phyloP scores from a whole-genome alignment of 768 basidiomycete species.

The Amanita subjunquillea region DNA sequence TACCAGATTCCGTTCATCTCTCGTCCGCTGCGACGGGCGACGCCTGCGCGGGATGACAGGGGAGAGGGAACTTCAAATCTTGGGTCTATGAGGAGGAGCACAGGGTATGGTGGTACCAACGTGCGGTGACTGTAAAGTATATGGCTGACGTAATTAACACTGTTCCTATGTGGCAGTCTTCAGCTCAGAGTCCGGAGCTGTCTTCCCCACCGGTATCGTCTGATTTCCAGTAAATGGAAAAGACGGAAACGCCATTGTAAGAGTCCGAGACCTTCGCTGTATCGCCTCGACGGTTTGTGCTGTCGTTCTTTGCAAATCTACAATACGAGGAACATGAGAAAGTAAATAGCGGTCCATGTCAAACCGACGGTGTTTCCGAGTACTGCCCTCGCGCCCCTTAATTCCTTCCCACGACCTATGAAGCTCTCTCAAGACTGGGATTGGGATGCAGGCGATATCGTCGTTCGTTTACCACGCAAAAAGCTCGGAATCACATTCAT shows the following conservation, averaged over 20 bases:
- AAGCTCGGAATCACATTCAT: background rate
- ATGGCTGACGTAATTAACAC: too few relatives aligned
- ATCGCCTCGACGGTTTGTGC: conserved; percentile 6
- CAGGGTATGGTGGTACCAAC: conserved; percentile 71
- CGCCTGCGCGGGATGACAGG: conserved; percentile 33
- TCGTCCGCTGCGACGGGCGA: conserved; percentile 13
- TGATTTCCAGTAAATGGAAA: conserved; percentile 8
- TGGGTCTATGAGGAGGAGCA: conserved; percentile 65
- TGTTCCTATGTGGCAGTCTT: too few relatives aligned
- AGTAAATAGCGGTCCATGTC: background rate
- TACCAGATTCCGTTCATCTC: conserved; percentile 7
- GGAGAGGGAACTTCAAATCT: conserved; percentile 63
- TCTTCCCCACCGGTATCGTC: conserved; percentile 1
- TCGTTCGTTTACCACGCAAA: background rate
- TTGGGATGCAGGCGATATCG: background rate
- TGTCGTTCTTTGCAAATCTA: background rate
- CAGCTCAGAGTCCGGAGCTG: too few relatives aligned
- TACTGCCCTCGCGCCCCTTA: too few relatives aligned
- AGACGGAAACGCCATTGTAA: conserved; percentile 6
- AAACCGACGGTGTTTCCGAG: too few relatives aligned
- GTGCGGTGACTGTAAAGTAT: conserved; percentile 34
- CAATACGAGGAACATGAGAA: background rate
- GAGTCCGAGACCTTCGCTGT: conserved; percentile 4
- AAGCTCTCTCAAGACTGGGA: background rate
- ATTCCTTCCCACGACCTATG: too few relatives aligned